phyloP scores from a whole-genome alignment of 2,329 filamentous ascomycete species.

The Seiridium cupressi region DNA sequence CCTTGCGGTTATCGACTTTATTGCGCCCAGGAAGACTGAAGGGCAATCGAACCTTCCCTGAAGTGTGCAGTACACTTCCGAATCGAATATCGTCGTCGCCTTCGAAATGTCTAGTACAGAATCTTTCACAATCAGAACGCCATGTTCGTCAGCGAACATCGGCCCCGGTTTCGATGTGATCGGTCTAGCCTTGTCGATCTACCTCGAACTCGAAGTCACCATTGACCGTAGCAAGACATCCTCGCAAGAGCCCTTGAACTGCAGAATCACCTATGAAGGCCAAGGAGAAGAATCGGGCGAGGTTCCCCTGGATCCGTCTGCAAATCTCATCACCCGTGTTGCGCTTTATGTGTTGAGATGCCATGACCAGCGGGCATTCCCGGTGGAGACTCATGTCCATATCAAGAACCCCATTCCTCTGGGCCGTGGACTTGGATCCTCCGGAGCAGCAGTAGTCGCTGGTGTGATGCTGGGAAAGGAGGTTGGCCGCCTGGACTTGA shows the following conservation, averaged over 20 bases:
- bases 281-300: slow-evolving; percentile 67
- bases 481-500: slow-evolving; percentile 75
- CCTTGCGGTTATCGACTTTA: neutral
- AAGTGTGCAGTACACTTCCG: neutral
- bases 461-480: slow-evolving; percentile 92
- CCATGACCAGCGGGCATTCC: slow-evolving; percentile 83
- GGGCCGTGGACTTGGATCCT: slow-evolving; percentile 89
- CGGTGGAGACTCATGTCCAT: slow-evolving; percentile 83
- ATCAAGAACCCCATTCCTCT: slow-evolving; percentile 95
- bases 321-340: slow-evolving; percentile 90
- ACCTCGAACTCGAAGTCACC: slow-evolving; percentile 84
- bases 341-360: slow-evolving; percentile 94
- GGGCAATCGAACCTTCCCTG: too few relatives aligned
- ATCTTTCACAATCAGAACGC: slow-evolving; percentile 73
- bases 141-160: slow-evolving; percentile 96
- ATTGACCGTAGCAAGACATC: slow-evolving; percentile 58
- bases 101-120: slow-evolving; percentile 29
- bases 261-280: slow-evolving; percentile 87
- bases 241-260: slow-evolving; percentile 71
- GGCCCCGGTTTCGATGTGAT: slow-evolving; percentile 98
- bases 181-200: slow-evolving; percentile 88
- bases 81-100: slow-evolving; percentile 22
- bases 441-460: slow-evolving; percentile 90
- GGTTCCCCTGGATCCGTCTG: slow-evolving; percentile 79
- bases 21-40: too few relatives aligned